Percentiles rank a stretch among this genome's conserved stretches.
phyloP scores from a whole-genome alignment of 2,329 filamentous ascomycete species.

The Conoideocrella luteorostrata region DNA sequence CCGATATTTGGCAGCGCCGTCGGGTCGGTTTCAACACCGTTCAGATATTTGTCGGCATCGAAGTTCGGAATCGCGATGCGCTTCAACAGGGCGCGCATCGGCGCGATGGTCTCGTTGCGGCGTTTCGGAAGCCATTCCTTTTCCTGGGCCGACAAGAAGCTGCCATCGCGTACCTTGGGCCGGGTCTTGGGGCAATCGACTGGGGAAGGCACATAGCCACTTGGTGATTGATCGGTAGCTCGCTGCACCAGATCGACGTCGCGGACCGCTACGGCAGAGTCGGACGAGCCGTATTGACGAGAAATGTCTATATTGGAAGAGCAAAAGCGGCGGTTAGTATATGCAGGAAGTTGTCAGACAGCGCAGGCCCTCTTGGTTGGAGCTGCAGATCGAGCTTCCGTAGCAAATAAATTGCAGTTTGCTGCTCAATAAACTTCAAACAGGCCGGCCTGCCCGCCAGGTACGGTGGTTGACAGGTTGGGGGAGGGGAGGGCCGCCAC shows the following conservation, averaged over 20 bases:
- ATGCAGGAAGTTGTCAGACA: no score
- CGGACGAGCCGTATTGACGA: neutral
- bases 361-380: no score
- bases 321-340: no score
- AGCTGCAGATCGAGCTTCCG: no score
- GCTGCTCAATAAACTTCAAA: no score
- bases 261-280: neutral
- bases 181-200: slow-evolving; percentile 64
- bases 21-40: slow-evolving; percentile 21
- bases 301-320: neutral
- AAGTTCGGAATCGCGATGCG: slow-evolving; percentile 72
- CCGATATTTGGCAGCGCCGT: slow-evolving; percentile 52
- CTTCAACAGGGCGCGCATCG: slow-evolving; percentile 68
- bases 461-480: no score
- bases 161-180: slow-evolving; percentile 61
- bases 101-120: slow-evolving; percentile 63
- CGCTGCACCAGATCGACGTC: slow-evolving; percentile 15
- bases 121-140: slow-evolving; percentile 65
- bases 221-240: slow-evolving; percentile 26
- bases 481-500: no score
- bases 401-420: no score
- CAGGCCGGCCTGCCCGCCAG: no score
- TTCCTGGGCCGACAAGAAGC: slow-evolving; percentile 60
- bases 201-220: slow-evolving; percentile 61
- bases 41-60: slow-evolving; percentile 66